Evolutionary conservation across 2,329 filamentous ascomycete species (phyloP), one percentile per base, ranked within the genome.

Genomic region (Pleurostoma richardsiae): DNA sequence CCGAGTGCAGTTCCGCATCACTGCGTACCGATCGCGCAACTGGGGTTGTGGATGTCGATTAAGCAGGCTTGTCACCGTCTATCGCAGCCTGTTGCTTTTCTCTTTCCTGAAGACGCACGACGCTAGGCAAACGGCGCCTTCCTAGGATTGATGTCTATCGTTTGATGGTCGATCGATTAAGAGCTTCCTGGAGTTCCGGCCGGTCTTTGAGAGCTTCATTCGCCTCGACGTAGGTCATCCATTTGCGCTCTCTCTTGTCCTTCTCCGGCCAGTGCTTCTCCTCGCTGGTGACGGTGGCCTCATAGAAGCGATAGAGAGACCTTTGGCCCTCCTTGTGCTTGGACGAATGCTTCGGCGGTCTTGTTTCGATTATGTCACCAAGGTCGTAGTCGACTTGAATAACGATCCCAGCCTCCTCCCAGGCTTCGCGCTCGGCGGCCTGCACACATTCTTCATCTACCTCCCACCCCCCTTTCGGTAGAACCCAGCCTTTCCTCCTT

Each of bases 381-480:
- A 99, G 79, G 66, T 96, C 90, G 64, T 85, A 86, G 58, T 86
- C 84, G 66, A 96, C 85, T 49, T 81, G 85, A 67, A 92, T 88
- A 59, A 87, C 77, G 60, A 97, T 95, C 59, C 94, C 94, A 39
- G 91, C 94, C 72, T 97, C 94, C 72, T 97, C 94, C 94, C 94
- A 97, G 51, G 94, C 94, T 69, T 99, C 94, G 56, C 94, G 75
- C 75, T 86, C 69, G 47, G 94, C 94, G 48, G 94, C 88, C 64
- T 92, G 81, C 52, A 86, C 82, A 53, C 88, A 94, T 52, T 85
- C 81, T 71, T 99, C 94, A 68, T 99, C 94, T 31, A 83, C 86
- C 68, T 99, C 94, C 91, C 94, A 99, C 50, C 94, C 94, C 62
- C 94, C 94, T 67, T 99, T 99, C 50, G 94, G 94, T 49, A 99